A percentile compares a stretch with the other conserved stretches of the same genome.
These are phyloP conservation scores for Penicillium sp. DNA, from an alignment of 2,329 filamentous ascomycete genomes.

Conservation along the genomic window DNA sequence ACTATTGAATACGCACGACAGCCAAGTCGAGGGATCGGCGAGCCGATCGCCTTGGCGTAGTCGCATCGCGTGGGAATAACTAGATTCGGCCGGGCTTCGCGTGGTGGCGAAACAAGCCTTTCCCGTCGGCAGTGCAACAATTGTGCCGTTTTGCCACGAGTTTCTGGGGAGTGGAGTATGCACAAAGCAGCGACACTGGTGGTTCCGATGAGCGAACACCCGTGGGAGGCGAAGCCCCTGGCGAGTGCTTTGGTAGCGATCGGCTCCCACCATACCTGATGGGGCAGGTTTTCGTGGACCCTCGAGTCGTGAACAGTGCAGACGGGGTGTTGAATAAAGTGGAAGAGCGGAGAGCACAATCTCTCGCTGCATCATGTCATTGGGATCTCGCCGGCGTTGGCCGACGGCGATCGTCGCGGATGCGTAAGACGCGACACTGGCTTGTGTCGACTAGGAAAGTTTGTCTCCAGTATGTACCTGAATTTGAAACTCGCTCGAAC, in stretches of 20 bases:
- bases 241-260: neutral
- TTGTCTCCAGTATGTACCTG: too few species aligned
- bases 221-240: slow-evolving; percentile 5
- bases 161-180: neutral
- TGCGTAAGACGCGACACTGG: neutral
- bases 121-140: neutral
- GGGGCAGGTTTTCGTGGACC: neutral
- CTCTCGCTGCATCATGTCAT: neutral
- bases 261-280: neutral
- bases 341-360: neutral
- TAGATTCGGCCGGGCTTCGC: neutral
- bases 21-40: neutral
- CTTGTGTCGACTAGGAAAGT: neutral
- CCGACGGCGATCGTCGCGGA: neutral
- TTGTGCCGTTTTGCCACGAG: neutral
- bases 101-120: neutral
- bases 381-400: neutral
- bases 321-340: neutral
- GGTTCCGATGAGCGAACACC: neutral
- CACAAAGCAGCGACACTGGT: neutral
- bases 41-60: neutral
- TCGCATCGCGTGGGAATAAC: neutral
- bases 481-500: too few species aligned
- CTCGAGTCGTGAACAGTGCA: neutral
- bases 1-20: neutral